Evolutionary conservation across 371 early-diverging fungal genomes (phyloP).

Genomic region (Mucor sp.): DNA sequence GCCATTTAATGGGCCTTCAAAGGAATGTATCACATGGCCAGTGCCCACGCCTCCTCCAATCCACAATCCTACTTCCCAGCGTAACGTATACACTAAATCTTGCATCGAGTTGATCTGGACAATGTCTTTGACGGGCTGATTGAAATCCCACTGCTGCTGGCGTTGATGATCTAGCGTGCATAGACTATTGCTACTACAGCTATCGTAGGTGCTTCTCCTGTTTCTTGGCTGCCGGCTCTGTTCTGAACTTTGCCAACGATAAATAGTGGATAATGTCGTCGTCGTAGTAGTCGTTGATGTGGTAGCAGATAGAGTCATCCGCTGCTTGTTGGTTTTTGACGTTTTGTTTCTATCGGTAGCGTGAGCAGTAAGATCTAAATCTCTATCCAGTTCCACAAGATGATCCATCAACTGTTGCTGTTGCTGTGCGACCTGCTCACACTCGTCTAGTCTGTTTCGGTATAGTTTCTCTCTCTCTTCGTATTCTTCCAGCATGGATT

Average conservation of each 20-base stretch:
- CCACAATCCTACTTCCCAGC: constrained; percentile 21
- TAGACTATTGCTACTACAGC: neutral
- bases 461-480: constrained; percentile 26
- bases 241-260: constrained; percentile 17
- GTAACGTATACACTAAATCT: neutral
- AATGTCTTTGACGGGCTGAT: neutral
- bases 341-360: neutral
- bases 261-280: constrained; percentile 5
- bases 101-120: neutral
- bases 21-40: constrained; percentile 25
- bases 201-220: neutral
- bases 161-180: neutral
- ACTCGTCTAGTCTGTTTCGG: constrained; percentile 20
- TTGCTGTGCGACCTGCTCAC: constrained; percentile 21
- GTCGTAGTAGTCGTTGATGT: constrained; percentile 4
- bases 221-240: neutral
- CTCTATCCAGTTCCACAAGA: constrained; percentile 15
- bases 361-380: neutral
- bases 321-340: neutral
- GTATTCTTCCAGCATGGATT: constrained; percentile 16
- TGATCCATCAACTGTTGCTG: constrained; percentile 22
- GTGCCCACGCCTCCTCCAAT: constrained; percentile 28
- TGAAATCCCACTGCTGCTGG: neutral
- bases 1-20: constrained; percentile 14
- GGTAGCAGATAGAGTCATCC: constrained; percentile 1